Evolutionary conservation across 805 yeast genomes (phyloP).

Genomic region (Nakazawaea holstii): DNA sequence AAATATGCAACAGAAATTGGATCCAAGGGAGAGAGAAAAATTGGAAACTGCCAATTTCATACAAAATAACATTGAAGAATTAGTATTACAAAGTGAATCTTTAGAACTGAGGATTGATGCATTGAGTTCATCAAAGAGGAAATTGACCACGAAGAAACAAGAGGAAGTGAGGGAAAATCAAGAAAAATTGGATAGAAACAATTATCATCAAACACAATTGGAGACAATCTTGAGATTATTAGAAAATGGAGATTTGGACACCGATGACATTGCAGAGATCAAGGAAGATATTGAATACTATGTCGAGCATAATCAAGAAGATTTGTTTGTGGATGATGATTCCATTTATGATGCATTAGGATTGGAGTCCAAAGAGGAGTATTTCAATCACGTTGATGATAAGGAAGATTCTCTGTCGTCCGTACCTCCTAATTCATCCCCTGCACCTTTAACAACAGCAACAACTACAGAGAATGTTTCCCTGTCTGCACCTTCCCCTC

Average conservation of each 20-base stretch:
- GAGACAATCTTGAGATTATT: conserved; percentile 72
- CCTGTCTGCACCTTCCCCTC: not conserved
- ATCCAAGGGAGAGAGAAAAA: conserved; percentile 71
- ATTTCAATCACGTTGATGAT: not conserved
- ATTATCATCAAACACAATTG: conserved; percentile 71
- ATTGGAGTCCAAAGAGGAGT: conserved; percentile 42
- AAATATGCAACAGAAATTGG: conserved; percentile 30
- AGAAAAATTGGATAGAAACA: conserved; percentile 66
- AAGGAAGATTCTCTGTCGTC: conserved; percentile 10
- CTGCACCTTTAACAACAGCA: conserved; percentile 7
- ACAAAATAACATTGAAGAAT: conserved; percentile 66
- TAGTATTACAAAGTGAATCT: conserved; percentile 73
- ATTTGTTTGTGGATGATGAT: conserved; percentile 91
- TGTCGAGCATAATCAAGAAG: conserved; percentile 90
- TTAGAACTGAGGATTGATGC: conserved; percentile 67
- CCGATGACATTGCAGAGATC: conserved; percentile 68
- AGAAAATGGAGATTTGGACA: conserved; percentile 72
- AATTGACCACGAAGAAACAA: conserved; percentile 41
- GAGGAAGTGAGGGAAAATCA: conserved; percentile 54
- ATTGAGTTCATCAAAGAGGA: conserved; percentile 25
- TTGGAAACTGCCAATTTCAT: conserved; percentile 70
- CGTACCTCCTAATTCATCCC: not conserved
- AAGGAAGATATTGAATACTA: conserved; percentile 90
- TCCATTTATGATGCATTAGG: conserved; percentile 87
- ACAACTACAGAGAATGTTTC: conserved; percentile 3